Base-by-base conservation (phyloP, 2,329 filamentous ascomycete species). In the Tympanopsis confertula region DNA sequence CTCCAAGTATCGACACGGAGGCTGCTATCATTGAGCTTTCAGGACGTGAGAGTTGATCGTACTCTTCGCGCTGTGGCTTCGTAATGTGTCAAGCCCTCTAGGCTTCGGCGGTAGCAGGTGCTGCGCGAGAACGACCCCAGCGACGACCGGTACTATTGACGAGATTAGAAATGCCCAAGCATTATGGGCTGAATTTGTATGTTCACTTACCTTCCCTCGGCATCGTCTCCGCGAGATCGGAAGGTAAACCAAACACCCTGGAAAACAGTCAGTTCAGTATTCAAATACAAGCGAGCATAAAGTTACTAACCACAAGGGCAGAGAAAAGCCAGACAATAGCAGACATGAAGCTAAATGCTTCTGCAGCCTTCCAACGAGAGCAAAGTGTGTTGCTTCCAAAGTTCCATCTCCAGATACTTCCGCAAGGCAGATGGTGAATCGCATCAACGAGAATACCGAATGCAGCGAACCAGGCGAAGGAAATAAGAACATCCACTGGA, bases 201-300 rank as follows among this genome's bases (percentile, higher is more conserved):
- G 24, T n/a, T 10, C 24, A 28, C 10, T 28, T n/a, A 28, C 10
- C 24, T 28, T 28, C 24, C 24, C 10, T 28, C 24, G n/a, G 24
- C 24, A 28, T 10, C 17, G 30, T 10, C 7, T 10, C 30, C 15
- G 12, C 15, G 7, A 10, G 7, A 7, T 10, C 30, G 30, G 30
- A 33, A 33, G 15, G 30, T 33, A 15, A 33, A 33, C 30, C 30
- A 33, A 15, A 33, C 17, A 18, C 30, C 30, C 30, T 33, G 15
- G 7, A 10, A 28, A n/a, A 28, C 24, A n/a, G 10, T 28, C n/a
- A n/a, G n/a, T 10, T 28, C n/a, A 28, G 24, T 10, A 28, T 28
- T n/a, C 10, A 28, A 28, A 28, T 28, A 10, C 24, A 10, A 10
- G 24, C 24, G n/a, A 10, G 24, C n/a, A 10, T 28, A 7, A 33